Evolutionary conservation across 2,329 filamentous ascomycete genomes (phyloP).

Genomic region (Botrytis elliptica): DNA sequence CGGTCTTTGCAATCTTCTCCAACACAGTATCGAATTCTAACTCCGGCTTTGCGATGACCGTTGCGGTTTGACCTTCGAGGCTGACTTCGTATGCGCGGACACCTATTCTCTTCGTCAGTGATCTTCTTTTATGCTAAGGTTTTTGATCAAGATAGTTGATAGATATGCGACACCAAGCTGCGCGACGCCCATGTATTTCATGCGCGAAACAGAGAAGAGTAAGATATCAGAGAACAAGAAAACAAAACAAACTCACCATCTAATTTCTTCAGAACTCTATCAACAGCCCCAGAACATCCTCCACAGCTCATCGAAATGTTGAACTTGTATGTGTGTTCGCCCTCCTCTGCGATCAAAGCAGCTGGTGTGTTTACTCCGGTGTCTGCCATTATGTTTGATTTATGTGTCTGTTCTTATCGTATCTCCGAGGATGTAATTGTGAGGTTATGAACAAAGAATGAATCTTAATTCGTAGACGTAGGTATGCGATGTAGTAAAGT

Average conservation of each 20-base stretch:
- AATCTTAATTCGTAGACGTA: neutral
- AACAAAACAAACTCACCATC: slow-evolving; percentile 60
- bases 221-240: neutral
- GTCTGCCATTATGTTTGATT: slow-evolving; percentile 17
- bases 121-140: neutral
- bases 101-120: slow-evolving; percentile 51
- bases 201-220: neutral
- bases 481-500: neutral
- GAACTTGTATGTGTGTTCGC: slow-evolving; percentile 84
- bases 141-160: neutral
- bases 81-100: slow-evolving; percentile 84
- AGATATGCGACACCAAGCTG: neutral
- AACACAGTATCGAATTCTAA: slow-evolving; percentile 80
- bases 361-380: slow-evolving; percentile 2
- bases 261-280: slow-evolving; percentile 87
- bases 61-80: slow-evolving; percentile 81
- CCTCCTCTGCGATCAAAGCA: slow-evolving; percentile 24
- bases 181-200: neutral
- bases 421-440: neutral
- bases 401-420: neutral
- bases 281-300: slow-evolving; percentile 92
- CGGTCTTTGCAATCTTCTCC: slow-evolving; percentile 89
- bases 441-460: neutral
- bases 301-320: slow-evolving; percentile 91
- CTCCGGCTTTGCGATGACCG: slow-evolving; percentile 66